These are phyloP conservation scores for Psilocybe azurescens DNA, from an alignment of 768 basidiomycete species.

Conservation along the genomic window DNA sequence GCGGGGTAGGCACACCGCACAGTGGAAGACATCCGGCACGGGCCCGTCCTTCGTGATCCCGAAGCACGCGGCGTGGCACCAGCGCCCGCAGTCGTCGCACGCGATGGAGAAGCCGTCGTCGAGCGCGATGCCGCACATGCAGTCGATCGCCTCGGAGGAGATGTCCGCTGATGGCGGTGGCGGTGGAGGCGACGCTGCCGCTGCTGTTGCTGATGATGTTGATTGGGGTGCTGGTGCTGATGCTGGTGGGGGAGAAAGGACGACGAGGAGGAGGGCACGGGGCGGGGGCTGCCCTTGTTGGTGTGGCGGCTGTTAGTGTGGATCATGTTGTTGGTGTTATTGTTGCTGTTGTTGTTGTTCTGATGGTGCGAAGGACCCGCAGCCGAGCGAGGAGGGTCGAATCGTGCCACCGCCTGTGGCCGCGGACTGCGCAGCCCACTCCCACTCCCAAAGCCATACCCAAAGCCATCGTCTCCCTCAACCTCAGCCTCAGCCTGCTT, in stretches of 20 bases:
- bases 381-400: not conserved
- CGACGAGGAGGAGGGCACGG: too few relatives aligned
- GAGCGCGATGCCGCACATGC: conserved; percentile 74
- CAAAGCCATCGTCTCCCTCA: not conserved
- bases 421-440: too few relatives aligned
- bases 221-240: too few relatives aligned
- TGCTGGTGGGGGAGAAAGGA: too few relatives aligned
- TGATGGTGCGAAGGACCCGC: not conserved
- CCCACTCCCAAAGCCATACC: not conserved
- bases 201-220: not conserved
- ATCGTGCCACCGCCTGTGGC: too few relatives aligned
- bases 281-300: not conserved
- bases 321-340: not conserved
- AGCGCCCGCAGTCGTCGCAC: conserved; percentile 81
- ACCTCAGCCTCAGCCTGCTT: conserved; percentile 59
- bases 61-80: conserved; percentile 87
- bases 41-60: conserved; percentile 52
- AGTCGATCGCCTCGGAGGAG: conserved; percentile 57
- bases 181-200: not conserved
- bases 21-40: conserved; percentile 80
- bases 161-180: not conserved
- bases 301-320: not conserved
- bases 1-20: conserved; percentile 57
- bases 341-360: not conserved
- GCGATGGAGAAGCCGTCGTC: conserved; percentile 89